phyloP scores from a whole-genome alignment of 257 asterid genomes.

The Henckelia pumila region DNA sequence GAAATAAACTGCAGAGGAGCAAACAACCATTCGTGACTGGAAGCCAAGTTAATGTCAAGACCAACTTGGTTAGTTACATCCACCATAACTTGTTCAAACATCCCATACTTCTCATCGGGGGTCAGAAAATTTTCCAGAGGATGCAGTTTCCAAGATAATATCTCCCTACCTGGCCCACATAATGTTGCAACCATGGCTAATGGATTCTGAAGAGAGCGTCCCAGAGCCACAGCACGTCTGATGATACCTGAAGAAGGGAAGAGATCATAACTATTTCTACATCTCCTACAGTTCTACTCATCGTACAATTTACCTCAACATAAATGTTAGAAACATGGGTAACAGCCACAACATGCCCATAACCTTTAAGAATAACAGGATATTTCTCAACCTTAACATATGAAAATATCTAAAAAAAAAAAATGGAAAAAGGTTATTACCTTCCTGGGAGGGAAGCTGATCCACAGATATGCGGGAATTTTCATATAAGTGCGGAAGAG shows the following conservation, averaged over 20 bases:
- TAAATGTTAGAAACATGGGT: not conserved
- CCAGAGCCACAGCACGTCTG: constrained; percentile 93
- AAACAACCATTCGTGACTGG: constrained; percentile 88
- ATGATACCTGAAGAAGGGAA: constrained; percentile 58
- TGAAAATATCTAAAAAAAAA: constrained; percentile 9
- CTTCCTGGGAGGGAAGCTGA: constrained; percentile 95
- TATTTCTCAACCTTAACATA: constrained; percentile 10
- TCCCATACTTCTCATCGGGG: constrained; percentile 89
- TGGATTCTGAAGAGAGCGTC: constrained; percentile 93
- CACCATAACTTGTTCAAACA: constrained; percentile 92
- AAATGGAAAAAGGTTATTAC: constrained; percentile 30
- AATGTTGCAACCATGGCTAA: constrained; percentile 84
- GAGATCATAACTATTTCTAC: constrained; percentile 10
- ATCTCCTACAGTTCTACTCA: not conserved
- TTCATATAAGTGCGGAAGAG: constrained; percentile 92
- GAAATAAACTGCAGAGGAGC: constrained; percentile 90
- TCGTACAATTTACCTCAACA: not conserved
- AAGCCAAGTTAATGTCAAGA: constrained; percentile 66
- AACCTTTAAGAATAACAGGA: constrained; percentile 27
- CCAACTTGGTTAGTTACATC: constrained; percentile 95
- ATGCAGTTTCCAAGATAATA: constrained; percentile 88
- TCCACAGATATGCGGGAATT: constrained; percentile 87
- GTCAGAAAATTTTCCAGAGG: constrained; percentile 82
- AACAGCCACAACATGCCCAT: constrained; percentile 9
- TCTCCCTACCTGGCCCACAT: constrained; percentile 94